phyloP scores from a whole-genome alignment of 2,329 filamentous ascomycete genomes.

The Neurospora sp. region DNA sequence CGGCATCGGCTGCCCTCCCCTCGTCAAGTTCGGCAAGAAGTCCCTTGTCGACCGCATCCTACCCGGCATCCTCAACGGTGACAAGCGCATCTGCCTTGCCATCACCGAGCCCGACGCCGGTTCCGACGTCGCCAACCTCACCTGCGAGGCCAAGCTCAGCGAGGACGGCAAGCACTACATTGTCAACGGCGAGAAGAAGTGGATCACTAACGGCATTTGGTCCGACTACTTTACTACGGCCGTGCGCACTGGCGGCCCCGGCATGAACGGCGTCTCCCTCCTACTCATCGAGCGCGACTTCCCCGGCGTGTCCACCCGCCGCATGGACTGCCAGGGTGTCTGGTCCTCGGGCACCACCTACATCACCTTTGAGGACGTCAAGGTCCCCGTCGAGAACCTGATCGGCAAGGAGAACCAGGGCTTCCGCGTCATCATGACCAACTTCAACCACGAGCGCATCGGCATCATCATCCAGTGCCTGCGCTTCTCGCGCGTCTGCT shows the following conservation, averaged over 20 bases:
- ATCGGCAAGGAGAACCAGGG: constrained; percentile 97
- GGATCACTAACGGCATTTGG: constrained; percentile 98
- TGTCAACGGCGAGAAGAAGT: constrained; percentile 99
- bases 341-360: constrained; percentile 95
- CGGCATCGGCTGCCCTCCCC: constrained; percentile 83
- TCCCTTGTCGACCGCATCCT: constrained; percentile 76
- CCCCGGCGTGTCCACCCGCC: constrained; percentile 81
- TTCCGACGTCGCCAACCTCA: constrained; percentile 88
- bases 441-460: constrained; percentile 99
- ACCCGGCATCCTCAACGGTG: constrained; percentile 76
- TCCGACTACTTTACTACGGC: constrained; percentile 96
- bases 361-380: constrained; percentile 97
- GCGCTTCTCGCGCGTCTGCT: constrained; percentile 93
- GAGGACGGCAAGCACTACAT: constrained; percentile 98
- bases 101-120: constrained; percentile 97
- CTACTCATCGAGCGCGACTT: constrained; percentile 81
- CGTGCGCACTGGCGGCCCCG: constrained; percentile 76
- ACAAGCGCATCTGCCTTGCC: constrained; percentile 95
- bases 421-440: constrained; percentile 99
- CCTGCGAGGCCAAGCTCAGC: constrained; percentile 87
- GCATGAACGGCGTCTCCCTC: constrained; percentile 88
- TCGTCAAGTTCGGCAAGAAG: constrained; percentile 88
- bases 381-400: constrained; percentile 97
- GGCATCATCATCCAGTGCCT: constrained; percentile 97
- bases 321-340: constrained; percentile 98